These are phyloP conservation scores for Moniliophthora roreri DNA, from an alignment of 1,284 basidiomycete genomes.

Conservation along the genomic window DNA sequence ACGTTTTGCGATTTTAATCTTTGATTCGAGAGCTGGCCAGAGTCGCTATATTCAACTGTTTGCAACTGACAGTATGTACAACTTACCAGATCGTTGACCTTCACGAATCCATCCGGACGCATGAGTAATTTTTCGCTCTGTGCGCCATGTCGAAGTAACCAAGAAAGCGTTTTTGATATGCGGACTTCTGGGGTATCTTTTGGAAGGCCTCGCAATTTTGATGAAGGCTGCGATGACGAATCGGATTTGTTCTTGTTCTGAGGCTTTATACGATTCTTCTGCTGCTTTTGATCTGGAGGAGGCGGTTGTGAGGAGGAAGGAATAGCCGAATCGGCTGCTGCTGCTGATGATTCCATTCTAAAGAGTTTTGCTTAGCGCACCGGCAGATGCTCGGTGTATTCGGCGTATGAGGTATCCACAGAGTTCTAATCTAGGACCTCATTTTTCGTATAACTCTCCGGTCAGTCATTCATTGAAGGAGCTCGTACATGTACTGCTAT, in stretches of 20 bases:
- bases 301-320: too few species aligned
- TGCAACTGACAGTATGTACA: not conserved
- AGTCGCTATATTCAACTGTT: not conserved
- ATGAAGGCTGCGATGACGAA: not conserved
- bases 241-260: not conserved
- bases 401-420: too few species aligned
- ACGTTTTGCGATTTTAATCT: slow-evolving; percentile 38
- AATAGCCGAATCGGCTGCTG: too few species aligned
- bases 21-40: slow-evolving; percentile 33
- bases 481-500: too few species aligned
- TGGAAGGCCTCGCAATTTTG: slow-evolving; percentile 46
- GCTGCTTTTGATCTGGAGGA: not conserved
- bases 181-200: slow-evolving; percentile 17
- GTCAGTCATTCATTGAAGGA: too few species aligned
- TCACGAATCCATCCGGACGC: slow-evolving; percentile 79
- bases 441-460: too few species aligned
- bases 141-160: slow-evolving; percentile 84
- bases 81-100: slow-evolving; percentile 73
- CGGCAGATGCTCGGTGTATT: too few species aligned
- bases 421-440: too few species aligned
- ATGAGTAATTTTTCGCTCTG: slow-evolving; percentile 72
- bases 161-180: slow-evolving; percentile 76
- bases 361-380: too few species aligned
- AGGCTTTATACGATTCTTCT: not conserved
- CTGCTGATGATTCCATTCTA: too few species aligned